Base-by-base conservation (phyloP, 129 eudicot genomes). In the Pittosporum tobira region DNA sequence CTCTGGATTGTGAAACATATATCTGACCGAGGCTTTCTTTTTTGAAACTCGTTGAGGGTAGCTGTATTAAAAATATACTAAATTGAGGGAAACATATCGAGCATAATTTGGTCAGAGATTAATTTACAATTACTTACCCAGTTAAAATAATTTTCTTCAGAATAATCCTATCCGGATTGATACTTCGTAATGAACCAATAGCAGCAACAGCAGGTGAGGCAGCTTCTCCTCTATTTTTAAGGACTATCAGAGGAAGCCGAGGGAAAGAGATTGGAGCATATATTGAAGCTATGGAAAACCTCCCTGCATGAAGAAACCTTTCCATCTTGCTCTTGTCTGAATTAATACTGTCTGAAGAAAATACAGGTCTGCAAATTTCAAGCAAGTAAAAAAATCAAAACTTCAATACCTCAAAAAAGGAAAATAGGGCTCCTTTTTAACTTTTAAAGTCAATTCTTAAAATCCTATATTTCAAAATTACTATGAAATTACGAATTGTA, bases 41-140 rank as follows among this genome's bases (percentile, higher is more conserved):
- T 91, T 91, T 38, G 99, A 91, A 34, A 91, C 99, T 52, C 99
- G 87, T 67, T 87, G 99, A 12, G 99, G 99, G 56, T 91, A 91
- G 42, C 99, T 91, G 88, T 76, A 79, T 48, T 27, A 61, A 21
- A 72, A 19, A 54, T 20, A 31, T n/a, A 16, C 2, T 54, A 27
- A 54, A 16, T 18, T 6, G 36, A 20, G 16, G 8, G 20, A 20
- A 18, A 16, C 15, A 55, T 6, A 19, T n/a, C n/a, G n/a, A n/a
- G n/a, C n/a, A n/a, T n/a, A n/a, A n/a, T n/a, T n/a, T n/a, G n/a
- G n/a, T n/a, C n/a, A n/a, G n/a, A n/a, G n/a, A n/a, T n/a, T n/a
- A n/a, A n/a, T n/a, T n/a, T n/a, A n/a, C n/a, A n/a, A n/a, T n/a
- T n/a, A n/a, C 84, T 61, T 83, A 91, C 98, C 98, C 98, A 5